Conservation (phyloP, 306 rosid genomes). For the Senna siamea region DNA sequence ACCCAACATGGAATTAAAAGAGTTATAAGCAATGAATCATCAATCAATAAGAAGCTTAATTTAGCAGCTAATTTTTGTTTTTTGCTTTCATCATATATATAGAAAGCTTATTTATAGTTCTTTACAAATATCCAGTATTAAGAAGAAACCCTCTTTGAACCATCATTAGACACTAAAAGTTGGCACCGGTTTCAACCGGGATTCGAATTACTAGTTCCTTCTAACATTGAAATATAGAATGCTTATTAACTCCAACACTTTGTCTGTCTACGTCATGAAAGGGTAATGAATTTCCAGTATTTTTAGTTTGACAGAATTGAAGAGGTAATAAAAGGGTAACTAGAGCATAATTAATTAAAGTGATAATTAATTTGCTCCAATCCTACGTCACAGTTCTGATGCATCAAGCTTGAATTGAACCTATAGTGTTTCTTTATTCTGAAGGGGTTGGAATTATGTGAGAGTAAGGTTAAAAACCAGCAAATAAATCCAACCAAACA, state of each 20-base stretch:
- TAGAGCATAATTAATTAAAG: background rate
- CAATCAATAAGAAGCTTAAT: slow-evolving; percentile 24
- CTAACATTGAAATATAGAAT: too few species aligned
- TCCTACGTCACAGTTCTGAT: background rate
- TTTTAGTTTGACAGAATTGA: slow-evolving; percentile 1
- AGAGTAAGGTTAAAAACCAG: slow-evolving; percentile 35
- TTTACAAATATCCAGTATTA: too few species aligned
- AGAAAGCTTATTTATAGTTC: slow-evolving; percentile 37
- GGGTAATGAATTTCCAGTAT: too few species aligned
- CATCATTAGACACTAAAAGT: too few species aligned
- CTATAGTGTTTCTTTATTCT: slow-evolving; percentile 10
- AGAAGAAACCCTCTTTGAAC: too few species aligned
- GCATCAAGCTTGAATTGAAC: slow-evolving; percentile 20
- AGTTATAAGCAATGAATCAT: slow-evolving; percentile 44
- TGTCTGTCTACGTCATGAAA: too few species aligned
- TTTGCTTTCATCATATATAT: slow-evolving; percentile 21
- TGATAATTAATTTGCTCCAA: background rate
- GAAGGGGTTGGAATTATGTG: slow-evolving; percentile 37
- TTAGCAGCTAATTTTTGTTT: slow-evolving; percentile 44
- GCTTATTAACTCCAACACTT: too few species aligned
- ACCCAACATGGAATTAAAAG: slow-evolving; percentile 44
- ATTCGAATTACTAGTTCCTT: too few species aligned
- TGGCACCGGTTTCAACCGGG: too few species aligned
- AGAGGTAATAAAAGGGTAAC: background rate
- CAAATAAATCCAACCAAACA: slow-evolving; percentile 53